These are phyloP conservation scores for Aspergillus japonicus DNA, from an alignment of 2,329 filamentous ascomycete genomes.

Conservation along the genomic window DNA sequence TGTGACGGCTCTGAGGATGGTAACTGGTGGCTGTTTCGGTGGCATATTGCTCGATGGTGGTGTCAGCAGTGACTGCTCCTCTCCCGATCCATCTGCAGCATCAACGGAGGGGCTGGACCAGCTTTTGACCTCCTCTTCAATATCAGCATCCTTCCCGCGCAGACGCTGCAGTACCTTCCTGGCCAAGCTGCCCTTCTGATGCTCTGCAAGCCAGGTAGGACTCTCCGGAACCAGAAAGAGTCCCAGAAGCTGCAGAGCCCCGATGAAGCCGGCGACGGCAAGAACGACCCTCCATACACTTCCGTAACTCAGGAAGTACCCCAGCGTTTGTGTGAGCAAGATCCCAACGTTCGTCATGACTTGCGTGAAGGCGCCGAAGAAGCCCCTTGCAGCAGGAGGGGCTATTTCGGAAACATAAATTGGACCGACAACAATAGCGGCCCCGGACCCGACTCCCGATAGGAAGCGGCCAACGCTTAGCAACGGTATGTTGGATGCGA, in stretches of 20 bases:
- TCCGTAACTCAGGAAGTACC: slow-evolving; percentile 80
- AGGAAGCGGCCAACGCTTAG: slow-evolving; percentile 74
- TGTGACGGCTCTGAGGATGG: slow-evolving; percentile 63
- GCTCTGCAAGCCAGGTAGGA: slow-evolving; percentile 76
- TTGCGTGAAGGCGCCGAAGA: slow-evolving; percentile 81
- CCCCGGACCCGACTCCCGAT: slow-evolving; percentile 80
- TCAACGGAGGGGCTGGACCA: slow-evolving; percentile 50
- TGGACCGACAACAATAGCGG: slow-evolving; percentile 87
- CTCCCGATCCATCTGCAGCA: slow-evolving; percentile 43
- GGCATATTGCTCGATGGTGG: slow-evolving; percentile 61
- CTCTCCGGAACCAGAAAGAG: slow-evolving; percentile 81
- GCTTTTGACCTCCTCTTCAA: slow-evolving; percentile 68
- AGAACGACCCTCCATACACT: slow-evolving; percentile 82
- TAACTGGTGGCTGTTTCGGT: slow-evolving; percentile 64
- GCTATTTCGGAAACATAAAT: slow-evolving; percentile 93
- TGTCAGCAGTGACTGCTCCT: slow-evolving; percentile 69
- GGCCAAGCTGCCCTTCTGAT: slow-evolving; percentile 61
- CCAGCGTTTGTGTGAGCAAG: slow-evolving; percentile 75
- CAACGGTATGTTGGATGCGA: slow-evolving; percentile 65
- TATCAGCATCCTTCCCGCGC: slow-evolving; percentile 65
- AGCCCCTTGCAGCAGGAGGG: slow-evolving; percentile 69
- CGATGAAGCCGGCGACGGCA: slow-evolving; percentile 68
- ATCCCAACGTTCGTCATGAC: slow-evolving; percentile 93
- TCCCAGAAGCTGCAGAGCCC: slow-evolving; percentile 64
- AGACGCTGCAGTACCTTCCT: slow-evolving; percentile 70